Conservation (phyloP, 75 land plant genomes). For the Cupressus sempervirens region DNA sequence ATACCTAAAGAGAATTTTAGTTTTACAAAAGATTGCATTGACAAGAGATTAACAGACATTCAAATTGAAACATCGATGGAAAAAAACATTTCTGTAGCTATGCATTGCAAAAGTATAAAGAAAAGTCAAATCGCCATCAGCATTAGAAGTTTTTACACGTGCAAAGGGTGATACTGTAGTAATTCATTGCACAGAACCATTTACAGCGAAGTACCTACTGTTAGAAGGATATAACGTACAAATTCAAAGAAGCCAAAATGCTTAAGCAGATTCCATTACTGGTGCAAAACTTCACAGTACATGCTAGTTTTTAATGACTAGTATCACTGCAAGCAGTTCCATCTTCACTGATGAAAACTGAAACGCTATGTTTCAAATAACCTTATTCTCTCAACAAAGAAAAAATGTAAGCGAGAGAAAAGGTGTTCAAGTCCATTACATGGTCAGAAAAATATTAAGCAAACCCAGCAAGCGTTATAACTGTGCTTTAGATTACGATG, state of each 20-base stretch:
- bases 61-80: neutral
- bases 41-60: neutral
- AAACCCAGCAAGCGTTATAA: neutral
- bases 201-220: neutral
- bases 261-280: neutral
- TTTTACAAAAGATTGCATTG: neutral
- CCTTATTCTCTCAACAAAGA: neutral
- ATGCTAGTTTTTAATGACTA: neutral
- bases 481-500: neutral
- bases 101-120: neutral
- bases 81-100: neutral
- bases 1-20: neutral
- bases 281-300: neutral
- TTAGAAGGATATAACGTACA: neutral
- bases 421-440: neutral
- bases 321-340: neutral
- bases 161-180: neutral
- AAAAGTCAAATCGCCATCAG: neutral
- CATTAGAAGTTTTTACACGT: neutral
- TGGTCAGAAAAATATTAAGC: neutral
- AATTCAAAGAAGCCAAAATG: neutral
- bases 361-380: neutral
- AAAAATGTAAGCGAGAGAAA: neutral
- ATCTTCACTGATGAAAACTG: neutral
- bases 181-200: neutral